Conservation (phyloP, 345 rosid genomes). For the Corymbia maculata region DNA sequence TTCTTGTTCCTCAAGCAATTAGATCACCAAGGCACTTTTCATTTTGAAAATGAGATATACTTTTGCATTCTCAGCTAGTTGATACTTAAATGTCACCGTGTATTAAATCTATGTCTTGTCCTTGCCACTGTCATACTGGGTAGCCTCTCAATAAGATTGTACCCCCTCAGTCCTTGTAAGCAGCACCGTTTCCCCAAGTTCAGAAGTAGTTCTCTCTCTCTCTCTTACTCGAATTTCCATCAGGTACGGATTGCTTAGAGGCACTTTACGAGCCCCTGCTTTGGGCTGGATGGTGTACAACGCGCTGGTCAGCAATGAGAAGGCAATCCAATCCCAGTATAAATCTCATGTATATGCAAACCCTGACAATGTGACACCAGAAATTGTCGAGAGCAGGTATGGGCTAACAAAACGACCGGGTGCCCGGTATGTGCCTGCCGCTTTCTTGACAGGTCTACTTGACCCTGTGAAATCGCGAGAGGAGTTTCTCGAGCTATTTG, state of each 20-base stretch:
- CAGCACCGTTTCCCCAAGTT: background rate
- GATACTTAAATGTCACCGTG: background rate
- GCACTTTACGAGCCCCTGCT: conserved; percentile 74
- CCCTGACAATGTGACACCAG: conserved; percentile 66
- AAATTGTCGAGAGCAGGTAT: conserved; percentile 49
- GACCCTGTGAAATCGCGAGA: conserved; percentile 70
- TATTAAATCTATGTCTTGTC: background rate
- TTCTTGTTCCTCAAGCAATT: background rate
- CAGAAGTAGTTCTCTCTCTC: background rate
- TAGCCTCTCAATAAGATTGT: background rate
- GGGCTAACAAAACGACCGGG: conserved; percentile 62
- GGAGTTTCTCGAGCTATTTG: conserved; percentile 65
- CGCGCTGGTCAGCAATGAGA: conserved; percentile 89
- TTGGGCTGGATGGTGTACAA: conserved; percentile 93
- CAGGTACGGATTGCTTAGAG: conserved; percentile 77
- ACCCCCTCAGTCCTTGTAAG: background rate
- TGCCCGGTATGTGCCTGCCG: conserved; percentile 81
- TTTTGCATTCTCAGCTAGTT: background rate
- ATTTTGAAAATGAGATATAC: background rate
- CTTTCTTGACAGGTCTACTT: conserved; percentile 87
- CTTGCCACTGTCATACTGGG: background rate
- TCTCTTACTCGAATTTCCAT: background rate
- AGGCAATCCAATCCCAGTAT: conserved; percentile 77
- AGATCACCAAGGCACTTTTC: background rate
- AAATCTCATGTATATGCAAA: conserved; percentile 85